Conservation (phyloP, 768 basidiomycete genomes). For the Multifurca ochricompacta region DNA sequence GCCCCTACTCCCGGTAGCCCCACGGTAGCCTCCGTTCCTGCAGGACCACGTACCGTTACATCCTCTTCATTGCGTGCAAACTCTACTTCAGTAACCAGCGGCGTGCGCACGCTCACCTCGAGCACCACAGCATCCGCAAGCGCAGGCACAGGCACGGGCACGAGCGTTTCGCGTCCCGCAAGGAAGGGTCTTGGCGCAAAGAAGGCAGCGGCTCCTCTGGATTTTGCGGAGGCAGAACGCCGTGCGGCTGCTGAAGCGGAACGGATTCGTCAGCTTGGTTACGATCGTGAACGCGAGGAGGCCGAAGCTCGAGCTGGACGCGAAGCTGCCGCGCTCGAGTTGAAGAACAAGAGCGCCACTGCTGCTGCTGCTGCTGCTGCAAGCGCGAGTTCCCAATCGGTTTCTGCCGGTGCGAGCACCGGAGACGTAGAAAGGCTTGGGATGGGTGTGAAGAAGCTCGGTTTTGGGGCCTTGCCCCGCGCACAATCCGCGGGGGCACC, state of each 20-base stretch:
- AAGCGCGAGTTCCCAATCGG: constrained; percentile 26
- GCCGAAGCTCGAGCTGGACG: constrained; percentile 68
- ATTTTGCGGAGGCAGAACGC: constrained; percentile 92
- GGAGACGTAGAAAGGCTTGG: constrained; percentile 51
- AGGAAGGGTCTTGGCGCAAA: constrained; percentile 80
- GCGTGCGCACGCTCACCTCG: constrained; percentile 37
- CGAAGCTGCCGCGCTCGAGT: constrained; percentile 46
- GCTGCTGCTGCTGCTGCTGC: too few species aligned
- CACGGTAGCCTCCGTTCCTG: constrained; percentile 30
- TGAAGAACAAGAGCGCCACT: constrained; percentile 28
- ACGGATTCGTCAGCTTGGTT: constrained; percentile 84
- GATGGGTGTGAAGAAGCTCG: constrained; percentile 70
- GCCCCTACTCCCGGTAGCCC: not conserved
- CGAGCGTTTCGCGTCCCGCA: constrained; percentile 51
- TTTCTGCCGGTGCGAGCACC: constrained; percentile 33
- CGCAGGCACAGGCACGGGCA: constrained; percentile 24
- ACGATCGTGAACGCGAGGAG: constrained; percentile 79
- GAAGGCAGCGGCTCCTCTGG: constrained; percentile 72
- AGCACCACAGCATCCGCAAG: constrained; percentile 26
- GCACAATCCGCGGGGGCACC: constrained; percentile 45
- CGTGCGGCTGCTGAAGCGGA: constrained; percentile 90
- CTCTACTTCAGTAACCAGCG: constrained; percentile 35
- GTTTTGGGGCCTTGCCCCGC: constrained; percentile 76
- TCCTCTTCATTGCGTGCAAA: constrained; percentile 53
- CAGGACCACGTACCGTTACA: constrained; percentile 54